phyloP scores from a whole-genome alignment of 371 early-diverging fungal genomes.

The Syncephalastrum racemosum region DNA sequence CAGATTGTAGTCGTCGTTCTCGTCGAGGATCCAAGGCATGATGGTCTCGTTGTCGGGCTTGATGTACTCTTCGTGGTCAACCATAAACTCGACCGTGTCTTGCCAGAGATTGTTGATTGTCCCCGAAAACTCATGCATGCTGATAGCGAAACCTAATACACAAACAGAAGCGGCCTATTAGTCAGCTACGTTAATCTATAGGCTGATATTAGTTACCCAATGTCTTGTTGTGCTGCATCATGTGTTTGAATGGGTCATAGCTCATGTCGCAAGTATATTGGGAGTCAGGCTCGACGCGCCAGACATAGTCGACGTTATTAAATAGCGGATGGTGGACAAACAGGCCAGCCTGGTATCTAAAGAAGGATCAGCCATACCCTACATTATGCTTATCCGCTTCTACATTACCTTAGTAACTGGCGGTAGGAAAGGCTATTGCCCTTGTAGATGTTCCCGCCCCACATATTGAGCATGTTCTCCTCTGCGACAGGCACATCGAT shows the following conservation, averaged over 20 bases:
- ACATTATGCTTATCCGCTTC: too few relatives aligned
- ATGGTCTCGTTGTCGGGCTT: constrained; percentile 17
- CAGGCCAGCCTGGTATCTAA: constrained; percentile 82
- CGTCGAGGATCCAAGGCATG: constrained; percentile 34
- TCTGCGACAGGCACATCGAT: constrained; percentile 40
- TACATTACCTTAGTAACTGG: constrained; percentile 27
- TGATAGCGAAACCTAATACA: constrained; percentile 17
- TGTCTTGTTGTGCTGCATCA: constrained; percentile 74
- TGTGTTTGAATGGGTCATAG: constrained; percentile 86
- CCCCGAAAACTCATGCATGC: constrained; percentile 11
- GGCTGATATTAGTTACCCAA: too few relatives aligned
- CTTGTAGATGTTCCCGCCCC: constrained; percentile 8
- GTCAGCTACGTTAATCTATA: too few relatives aligned
- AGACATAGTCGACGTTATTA: constrained; percentile 83
- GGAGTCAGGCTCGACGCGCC: constrained; percentile 95
- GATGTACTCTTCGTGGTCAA: constrained; percentile 8
- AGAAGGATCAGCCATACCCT: not conserved
- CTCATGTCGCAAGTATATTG: constrained; percentile 81
- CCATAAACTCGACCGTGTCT: constrained; percentile 18
- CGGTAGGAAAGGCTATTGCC: constrained; percentile 24
- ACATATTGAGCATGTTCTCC: constrained; percentile 16
- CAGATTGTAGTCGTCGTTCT: constrained; percentile 46
- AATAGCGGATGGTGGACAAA: constrained; percentile 82
- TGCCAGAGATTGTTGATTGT: constrained; percentile 18
- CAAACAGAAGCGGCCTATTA: too few relatives aligned